phyloP scores from a whole-genome alignment of 768 basidiomycete species.

The Clavaria fumosa region DNA sequence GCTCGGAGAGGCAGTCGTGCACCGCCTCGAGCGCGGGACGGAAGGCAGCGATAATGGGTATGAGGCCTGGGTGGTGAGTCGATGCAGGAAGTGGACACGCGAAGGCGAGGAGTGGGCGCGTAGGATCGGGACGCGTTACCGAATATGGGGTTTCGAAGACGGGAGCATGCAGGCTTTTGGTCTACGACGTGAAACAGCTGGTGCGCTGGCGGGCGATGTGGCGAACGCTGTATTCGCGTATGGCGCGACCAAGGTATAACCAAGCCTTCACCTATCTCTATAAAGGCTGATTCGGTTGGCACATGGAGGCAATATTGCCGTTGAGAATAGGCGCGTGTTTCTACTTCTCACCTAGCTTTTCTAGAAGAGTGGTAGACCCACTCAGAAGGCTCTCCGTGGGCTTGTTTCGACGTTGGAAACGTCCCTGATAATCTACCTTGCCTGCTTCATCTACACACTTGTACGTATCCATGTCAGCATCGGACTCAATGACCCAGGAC shows the following conservation, averaged over 20 bases:
- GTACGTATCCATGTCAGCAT: no score
- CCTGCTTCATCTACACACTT: no score
- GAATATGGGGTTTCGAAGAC: slow-evolving; percentile 51
- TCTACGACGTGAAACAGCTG: slow-evolving; percentile 15
- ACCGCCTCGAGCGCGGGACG: slow-evolving; percentile 16
- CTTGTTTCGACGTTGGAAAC: background rate
- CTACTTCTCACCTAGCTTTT: slow-evolving; percentile 60
- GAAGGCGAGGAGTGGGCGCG: slow-evolving; percentile 64
- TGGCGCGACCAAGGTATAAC: slow-evolving; percentile 52
- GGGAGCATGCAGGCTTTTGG: slow-evolving; percentile 10
- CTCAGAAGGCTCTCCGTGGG: slow-evolving; percentile 20
- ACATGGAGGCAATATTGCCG: slow-evolving; percentile 51
- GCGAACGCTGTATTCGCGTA: slow-evolving; percentile 78
- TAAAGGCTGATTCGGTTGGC: background rate
- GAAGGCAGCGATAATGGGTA: slow-evolving; percentile 11
- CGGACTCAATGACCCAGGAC: no score
- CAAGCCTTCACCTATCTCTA: background rate
- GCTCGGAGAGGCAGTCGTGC: slow-evolving; percentile 51
- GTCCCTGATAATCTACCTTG: no score
- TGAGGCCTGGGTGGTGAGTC: slow-evolving; percentile 26
- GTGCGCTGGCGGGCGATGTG: slow-evolving; percentile 52
- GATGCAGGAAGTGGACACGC: slow-evolving; percentile 45
- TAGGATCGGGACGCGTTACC: slow-evolving; percentile 62
- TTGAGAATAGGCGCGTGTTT: slow-evolving; percentile 56
- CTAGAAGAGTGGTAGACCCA: slow-evolving; percentile 50